These are phyloP conservation scores for Tolypocladium ophioglossoides DNA, from an alignment of 2,329 filamentous ascomycete species.

Conservation along the genomic window DNA sequence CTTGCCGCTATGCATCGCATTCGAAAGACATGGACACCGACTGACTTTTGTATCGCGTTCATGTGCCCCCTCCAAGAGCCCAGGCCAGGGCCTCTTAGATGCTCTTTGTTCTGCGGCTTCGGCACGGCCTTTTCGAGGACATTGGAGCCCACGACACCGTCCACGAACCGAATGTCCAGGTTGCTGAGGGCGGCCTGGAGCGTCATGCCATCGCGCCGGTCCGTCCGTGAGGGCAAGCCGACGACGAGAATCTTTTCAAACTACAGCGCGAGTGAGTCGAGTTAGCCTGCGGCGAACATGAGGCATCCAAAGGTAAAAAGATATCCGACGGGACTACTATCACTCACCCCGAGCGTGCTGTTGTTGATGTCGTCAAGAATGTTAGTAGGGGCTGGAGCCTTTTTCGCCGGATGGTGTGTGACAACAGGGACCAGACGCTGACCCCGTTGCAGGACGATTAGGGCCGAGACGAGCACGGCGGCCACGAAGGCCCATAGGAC, in stretches of 20 bases:
- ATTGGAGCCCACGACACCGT: constrained; percentile 29
- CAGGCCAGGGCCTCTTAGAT: constrained; percentile 14
- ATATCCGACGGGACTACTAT: not conserved
- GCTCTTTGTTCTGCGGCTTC: constrained; percentile 18
- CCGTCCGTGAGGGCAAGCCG: constrained; percentile 37
- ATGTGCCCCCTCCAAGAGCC: constrained; percentile 30
- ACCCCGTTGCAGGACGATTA: not conserved
- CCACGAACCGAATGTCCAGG: constrained; percentile 33
- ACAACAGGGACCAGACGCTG: not conserved
- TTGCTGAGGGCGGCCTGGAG: constrained; percentile 34
- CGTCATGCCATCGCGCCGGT: constrained; percentile 38
- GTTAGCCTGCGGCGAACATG: not conserved
- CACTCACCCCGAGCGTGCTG: constrained; percentile 1
- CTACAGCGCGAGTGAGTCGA: constrained; percentile 21
- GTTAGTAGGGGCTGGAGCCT: not conserved
- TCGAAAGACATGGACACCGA: not conserved
- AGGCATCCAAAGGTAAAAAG: not conserved
- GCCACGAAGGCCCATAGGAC: not conserved
- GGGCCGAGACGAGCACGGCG: not conserved
- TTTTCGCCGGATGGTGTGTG: not conserved
- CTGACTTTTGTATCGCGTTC: constrained; percentile 21
- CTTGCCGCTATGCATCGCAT: not conserved
- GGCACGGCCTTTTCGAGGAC: constrained; percentile 27
- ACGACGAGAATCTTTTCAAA: constrained; percentile 43
- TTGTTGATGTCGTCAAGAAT: constrained; percentile 1